Conservation (phyloP, 192 early-diverging fungal species). For the Chytriomyces confervae region DNA sequence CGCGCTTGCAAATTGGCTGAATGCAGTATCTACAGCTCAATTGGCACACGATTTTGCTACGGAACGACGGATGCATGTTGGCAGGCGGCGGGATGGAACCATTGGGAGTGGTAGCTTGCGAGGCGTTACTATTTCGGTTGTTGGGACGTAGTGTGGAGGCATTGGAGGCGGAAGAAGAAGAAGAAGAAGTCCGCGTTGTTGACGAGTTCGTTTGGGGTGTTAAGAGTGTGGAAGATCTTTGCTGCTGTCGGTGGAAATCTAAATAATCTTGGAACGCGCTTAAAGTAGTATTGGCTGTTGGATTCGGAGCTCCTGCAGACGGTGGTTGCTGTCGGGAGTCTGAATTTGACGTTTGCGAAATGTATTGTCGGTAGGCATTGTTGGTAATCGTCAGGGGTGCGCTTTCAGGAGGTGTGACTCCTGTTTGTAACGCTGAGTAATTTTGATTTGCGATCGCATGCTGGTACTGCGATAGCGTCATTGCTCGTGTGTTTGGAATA, state of each 20-base stretch:
- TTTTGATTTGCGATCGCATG: conserved; percentile 1
- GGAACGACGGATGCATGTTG: conserved; percentile 56
- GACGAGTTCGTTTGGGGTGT: conserved; percentile 13
- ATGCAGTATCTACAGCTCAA: conserved; percentile 65
- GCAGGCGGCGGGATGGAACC: neutral
- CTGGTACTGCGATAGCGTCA: conserved; percentile 15
- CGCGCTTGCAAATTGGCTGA: conserved; percentile 64
- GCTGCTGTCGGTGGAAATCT: conserved; percentile 2
- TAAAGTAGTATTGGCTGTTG: neutral
- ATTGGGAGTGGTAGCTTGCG: neutral
- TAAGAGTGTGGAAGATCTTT: neutral
- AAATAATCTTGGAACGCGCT: conserved; percentile 15
- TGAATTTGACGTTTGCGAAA: neutral
- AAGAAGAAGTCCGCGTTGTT: neutral
- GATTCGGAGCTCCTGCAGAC: neutral
- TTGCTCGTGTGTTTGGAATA: conserved; percentile 7
- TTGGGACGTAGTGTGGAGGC: neutral
- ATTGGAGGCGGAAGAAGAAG: neutral
- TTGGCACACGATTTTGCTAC: conserved; percentile 68
- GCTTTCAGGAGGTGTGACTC: neutral
- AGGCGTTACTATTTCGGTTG: neutral
- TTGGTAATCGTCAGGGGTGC: neutral
- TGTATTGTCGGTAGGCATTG: neutral
- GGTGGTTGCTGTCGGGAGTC: neutral
- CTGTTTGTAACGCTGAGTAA: too few species aligned